These are phyloP conservation scores for Wickerhamiella sergipiensis DNA, from an alignment of 805 yeast genomes.

Conservation along the genomic window DNA sequence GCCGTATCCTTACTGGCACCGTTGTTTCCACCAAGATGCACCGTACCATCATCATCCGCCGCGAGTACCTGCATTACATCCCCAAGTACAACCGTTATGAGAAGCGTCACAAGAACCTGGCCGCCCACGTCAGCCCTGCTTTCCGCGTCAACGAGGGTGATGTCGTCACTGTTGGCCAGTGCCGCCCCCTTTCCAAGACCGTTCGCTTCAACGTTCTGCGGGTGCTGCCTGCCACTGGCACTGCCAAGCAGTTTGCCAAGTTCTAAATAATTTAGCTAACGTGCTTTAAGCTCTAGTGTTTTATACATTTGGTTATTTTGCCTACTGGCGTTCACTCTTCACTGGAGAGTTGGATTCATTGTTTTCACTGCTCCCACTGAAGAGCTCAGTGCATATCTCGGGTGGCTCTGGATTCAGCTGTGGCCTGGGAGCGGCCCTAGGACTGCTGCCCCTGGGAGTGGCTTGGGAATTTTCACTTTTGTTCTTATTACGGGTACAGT, in stretches of 20 bases:
- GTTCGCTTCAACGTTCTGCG: conserved; percentile 99
- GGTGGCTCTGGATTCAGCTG: no score
- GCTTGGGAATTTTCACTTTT: no score
- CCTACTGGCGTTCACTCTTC: no score
- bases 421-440: no score
- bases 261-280: conserved; percentile 43
- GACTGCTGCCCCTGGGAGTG: no score
- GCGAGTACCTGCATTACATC: conserved; percentile 99
- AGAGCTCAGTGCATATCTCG: no score
- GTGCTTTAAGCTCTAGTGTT: background rate
- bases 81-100: conserved; percentile 99
- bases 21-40: conserved; percentile 99
- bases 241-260: conserved; percentile 90
- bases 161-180: conserved; percentile 98
- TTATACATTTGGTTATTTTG: background rate
- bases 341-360: no score
- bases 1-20: conserved; percentile 98
- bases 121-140: conserved; percentile 99
- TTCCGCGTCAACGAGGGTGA: conserved; percentile 99
- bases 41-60: conserved; percentile 99
- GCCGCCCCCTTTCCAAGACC: conserved; percentile 99
- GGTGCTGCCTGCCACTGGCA: conserved; percentile 74
- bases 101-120: conserved; percentile 99
- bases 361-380: no score
- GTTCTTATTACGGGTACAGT: no score